A percentile compares a stretch with the other conserved stretches of the same genome.
Conservation (phyloP, 169 alveolate genomes). For the Theileria sp. region DNA sequence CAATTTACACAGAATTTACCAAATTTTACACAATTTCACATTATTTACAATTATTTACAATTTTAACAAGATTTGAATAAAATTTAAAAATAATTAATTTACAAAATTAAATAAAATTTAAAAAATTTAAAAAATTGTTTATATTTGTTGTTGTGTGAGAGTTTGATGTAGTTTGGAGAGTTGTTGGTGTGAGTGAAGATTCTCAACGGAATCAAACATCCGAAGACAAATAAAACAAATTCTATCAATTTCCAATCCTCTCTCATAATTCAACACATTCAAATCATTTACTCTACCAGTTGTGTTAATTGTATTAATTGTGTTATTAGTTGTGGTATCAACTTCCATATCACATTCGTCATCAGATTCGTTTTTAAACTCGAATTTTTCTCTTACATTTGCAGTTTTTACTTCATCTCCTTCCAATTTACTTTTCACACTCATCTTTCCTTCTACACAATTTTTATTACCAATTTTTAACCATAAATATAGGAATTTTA, state of each 20-base stretch:
- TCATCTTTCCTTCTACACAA: slow-evolving; percentile 6
- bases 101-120: neutral
- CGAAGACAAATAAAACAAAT: slow-evolving; percentile 74
- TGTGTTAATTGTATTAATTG: neutral
- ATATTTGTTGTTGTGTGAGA: slow-evolving; percentile 22
- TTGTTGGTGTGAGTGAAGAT: slow-evolving; percentile 67
- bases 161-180: slow-evolving; percentile 68
- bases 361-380: slow-evolving; percentile 22
- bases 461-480: neutral
- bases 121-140: neutral
- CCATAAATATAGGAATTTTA: neutral
- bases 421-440: neutral
- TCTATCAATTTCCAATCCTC: neutral
- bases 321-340: neutral
- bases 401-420: neutral
- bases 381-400: slow-evolving; percentile 28
- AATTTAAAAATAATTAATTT: neutral
- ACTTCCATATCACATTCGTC: slow-evolving; percentile 54
- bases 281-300: neutral
- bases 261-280: neutral
- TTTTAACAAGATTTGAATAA: too few relatives aligned
- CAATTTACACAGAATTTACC: neutral
- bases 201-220: slow-evolving; percentile 51
- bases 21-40: neutral
- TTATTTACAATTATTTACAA: neutral